phyloP scores from a whole-genome alignment of 176 grass and related monocot genomes.

The Typha latifolia region DNA sequence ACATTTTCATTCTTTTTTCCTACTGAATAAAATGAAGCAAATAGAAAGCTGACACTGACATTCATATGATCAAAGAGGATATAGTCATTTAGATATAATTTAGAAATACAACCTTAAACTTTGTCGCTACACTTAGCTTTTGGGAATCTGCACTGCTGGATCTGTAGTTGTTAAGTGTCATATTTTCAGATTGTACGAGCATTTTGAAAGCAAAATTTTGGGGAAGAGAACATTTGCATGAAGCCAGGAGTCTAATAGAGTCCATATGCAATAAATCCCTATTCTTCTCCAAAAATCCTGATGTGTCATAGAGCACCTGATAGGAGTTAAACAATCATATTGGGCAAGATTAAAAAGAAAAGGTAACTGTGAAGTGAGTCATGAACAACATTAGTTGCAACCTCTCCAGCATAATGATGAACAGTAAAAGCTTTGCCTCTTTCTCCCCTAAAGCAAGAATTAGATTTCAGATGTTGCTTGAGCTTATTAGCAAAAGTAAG shows the following conservation, averaged over 20 bases:
- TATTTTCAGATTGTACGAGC: slow-evolving; percentile 60
- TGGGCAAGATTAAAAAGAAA: slow-evolving; percentile 3
- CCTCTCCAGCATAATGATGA: slow-evolving; percentile 91
- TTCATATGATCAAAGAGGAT: no score
- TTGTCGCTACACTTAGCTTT: slow-evolving; percentile 91
- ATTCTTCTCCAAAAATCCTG: slow-evolving; percentile 97
- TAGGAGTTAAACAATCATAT: slow-evolving; percentile 14
- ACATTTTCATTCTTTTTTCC: no score
- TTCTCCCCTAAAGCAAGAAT: slow-evolving; percentile 85
- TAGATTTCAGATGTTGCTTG: slow-evolving; percentile 67
- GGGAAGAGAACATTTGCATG: slow-evolving; percentile 66
- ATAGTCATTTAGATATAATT: no score
- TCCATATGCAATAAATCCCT: slow-evolving; percentile 94
- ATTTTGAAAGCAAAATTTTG: slow-evolving; percentile 88
- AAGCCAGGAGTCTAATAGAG: slow-evolving; percentile 72
- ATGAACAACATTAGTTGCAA: slow-evolving; percentile 3
- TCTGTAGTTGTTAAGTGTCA: slow-evolving; percentile 43
- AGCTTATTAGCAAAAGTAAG: slow-evolving; percentile 92
- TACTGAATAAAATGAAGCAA: no score
- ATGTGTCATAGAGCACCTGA: slow-evolving; percentile 78
- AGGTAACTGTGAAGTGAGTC: slow-evolving; percentile 8
- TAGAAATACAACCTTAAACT: slow-evolving; percentile 70
- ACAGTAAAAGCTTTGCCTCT: slow-evolving; percentile 77
- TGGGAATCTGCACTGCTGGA: slow-evolving; percentile 79
- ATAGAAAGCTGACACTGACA: no score